Evolutionary conservation across 2,329 filamentous ascomycete species (phyloP), one percentile per base, ranked within the genome.

Genomic region (Aspergillus ustus): DNA sequence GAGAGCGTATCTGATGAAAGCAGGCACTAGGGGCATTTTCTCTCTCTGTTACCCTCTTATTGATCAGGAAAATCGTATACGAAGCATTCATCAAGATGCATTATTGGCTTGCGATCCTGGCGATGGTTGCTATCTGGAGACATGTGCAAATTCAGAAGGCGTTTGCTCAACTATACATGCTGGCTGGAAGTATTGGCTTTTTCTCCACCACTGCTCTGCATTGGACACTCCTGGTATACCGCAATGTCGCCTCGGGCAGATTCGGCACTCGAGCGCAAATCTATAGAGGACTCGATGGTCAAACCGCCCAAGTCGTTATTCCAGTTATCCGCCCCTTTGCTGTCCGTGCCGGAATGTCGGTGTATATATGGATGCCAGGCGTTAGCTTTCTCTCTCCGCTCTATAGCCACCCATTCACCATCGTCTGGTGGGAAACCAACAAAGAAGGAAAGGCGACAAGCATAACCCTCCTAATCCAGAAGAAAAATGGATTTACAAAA

Each of bases 371-470:
- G 57, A 66, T 71, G n/a, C 65, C 63, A 25, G 34, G 55, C 29
- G 50, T 70, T 25, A 69, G 65, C 59, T 49, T 65, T 17, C 67
- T 64, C 28, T 68, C 66, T 20, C 45, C 45, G 43, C 34, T 64
- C 34, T 8, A 70, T 53, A 70, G 34, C 56, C 67, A 75, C 66
- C 65, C 66, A 22, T 75, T 72, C 60, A 61, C 65, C 17, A 66
- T 75, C 29, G 63, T 59, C 9, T 73, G 50, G 46, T 74, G 60
- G 67, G 59, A 57, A 7, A 59, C 46, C 15, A 60, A 62, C 45
- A 25, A 17, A 2, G 22, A 72, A 55, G 58, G 62, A 15, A 52
- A 66, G 53, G 29, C 37, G 63, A 72, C 17, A 43, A 71, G 60
- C 28, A 64, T 59, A 31, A 20, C 57, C 2, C 25, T 59, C 6